Conservation (phyloP, 2,329 filamentous ascomycete species). For the Nothophaeocryptopus gaeumannii region DNA sequence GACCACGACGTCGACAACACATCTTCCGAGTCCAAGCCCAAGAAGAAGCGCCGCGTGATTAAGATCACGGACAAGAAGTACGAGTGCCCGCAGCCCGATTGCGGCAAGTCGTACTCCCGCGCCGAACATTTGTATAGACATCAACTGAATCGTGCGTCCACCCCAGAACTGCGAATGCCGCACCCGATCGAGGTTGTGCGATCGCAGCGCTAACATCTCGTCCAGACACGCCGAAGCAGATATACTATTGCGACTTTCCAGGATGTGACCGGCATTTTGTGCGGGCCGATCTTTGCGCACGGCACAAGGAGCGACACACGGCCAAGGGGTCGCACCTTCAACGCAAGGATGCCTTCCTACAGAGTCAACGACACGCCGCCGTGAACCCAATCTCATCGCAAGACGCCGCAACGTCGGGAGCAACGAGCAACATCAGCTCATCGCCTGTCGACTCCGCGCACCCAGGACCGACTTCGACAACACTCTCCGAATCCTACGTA, state of each 20-base stretch:
- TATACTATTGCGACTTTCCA: slow-evolving; percentile 88
- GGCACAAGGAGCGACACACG: slow-evolving; percentile 50
- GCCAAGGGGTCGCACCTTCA: slow-evolving; percentile 71
- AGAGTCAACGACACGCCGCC: slow-evolving; percentile 31
- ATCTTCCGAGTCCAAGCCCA: slow-evolving; percentile 24
- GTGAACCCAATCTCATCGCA: slow-evolving; percentile 9
- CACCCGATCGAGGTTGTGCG: not conserved
- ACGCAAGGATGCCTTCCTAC: slow-evolving; percentile 67
- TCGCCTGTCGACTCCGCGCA: slow-evolving; percentile 26
- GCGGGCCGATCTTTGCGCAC: slow-evolving; percentile 84
- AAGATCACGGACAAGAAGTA: slow-evolving; percentile 61
- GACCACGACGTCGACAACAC: slow-evolving; percentile 28
- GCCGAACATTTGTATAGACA: slow-evolving; percentile 96
- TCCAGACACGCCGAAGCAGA: slow-evolving; percentile 85
- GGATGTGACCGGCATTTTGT: slow-evolving; percentile 90
- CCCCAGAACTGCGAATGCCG: not conserved
- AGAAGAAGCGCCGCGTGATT: slow-evolving; percentile 35
- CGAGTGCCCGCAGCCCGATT: slow-evolving; percentile 74
- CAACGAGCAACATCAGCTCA: slow-evolving; percentile 17
- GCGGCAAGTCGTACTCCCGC: slow-evolving; percentile 93
- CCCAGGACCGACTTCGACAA: slow-evolving; percentile 9
- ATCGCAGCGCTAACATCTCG: not conserved
- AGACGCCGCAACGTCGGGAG: slow-evolving; percentile 17
- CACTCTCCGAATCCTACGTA: slow-evolving; percentile 13
- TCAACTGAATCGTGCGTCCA: slow-evolving; percentile 78